Percentiles rank a stretch among this genome's conserved stretches.
These are phyloP conservation scores for Penicillium vulpinum DNA, from an alignment of 2,329 filamentous ascomycete genomes.

Conservation along the genomic window DNA sequence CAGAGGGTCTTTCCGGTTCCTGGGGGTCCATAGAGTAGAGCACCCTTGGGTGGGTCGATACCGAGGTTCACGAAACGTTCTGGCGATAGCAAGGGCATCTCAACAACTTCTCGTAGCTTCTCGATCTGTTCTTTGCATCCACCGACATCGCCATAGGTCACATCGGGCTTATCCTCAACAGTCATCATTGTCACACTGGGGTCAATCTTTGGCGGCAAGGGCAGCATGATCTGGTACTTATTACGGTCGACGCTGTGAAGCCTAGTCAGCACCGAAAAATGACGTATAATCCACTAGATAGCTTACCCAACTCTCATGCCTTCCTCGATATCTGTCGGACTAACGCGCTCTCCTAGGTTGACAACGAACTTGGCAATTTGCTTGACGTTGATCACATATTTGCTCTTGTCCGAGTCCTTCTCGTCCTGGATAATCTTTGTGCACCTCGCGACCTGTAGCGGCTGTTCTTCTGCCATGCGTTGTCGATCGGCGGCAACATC, in stretches of 20 bases:
- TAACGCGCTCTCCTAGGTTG: constrained; percentile 93
- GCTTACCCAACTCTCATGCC: constrained; percentile 89
- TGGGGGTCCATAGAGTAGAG: constrained; percentile 91
- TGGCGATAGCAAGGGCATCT: constrained; percentile 94
- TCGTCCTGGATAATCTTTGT: constrained; percentile 99
- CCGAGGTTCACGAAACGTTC: constrained; percentile 98
- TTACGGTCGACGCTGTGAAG: constrained; percentile 79
- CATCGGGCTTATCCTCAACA: constrained; percentile 98
- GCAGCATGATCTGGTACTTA: constrained; percentile 98
- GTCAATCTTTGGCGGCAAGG: constrained; percentile 96
- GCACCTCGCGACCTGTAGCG: constrained; percentile 93
- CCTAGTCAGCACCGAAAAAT: constrained; percentile 8
- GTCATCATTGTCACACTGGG: constrained; percentile 99
- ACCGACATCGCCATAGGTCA: constrained; percentile 97
- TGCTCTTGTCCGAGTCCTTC: constrained; percentile 95
- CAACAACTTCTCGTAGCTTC: constrained; percentile 96
- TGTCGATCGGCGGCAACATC: constrained; percentile 96
- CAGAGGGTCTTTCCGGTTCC: constrained; percentile 99
- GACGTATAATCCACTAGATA: not conserved
- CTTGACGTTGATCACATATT: constrained; percentile 99
- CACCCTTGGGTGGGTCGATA: constrained; percentile 97
- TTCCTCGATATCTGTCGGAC: constrained; percentile 97
- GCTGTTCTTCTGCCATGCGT: constrained; percentile 98
- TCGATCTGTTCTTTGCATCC: constrained; percentile 99
- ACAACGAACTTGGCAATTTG: constrained; percentile 99